Evolutionary conservation across 2,329 filamentous ascomycete species (phyloP), one percentile per base, ranked within the genome.

Genomic region (Clathrospora elynae): DNA sequence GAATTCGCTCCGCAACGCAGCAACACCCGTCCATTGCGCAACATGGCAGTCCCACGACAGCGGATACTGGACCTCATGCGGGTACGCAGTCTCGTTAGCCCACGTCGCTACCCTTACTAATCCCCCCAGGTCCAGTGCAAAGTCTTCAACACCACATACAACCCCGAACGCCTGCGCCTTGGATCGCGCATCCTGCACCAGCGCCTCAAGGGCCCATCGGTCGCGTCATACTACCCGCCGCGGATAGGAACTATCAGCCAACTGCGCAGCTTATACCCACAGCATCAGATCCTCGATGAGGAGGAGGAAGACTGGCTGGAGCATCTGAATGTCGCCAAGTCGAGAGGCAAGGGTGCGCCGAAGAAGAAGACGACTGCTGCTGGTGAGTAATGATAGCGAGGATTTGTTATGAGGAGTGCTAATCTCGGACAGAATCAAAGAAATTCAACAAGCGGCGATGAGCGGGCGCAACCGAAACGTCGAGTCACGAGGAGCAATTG

Each of bases 151-250:
- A 88, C 87, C 35, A 91, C 86, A 38, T 97, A 85, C 78, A 99
- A 99, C 73, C 93, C 93, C 17, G 80, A 89, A 41, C 78, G 84
- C 57, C 71, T 87, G 49, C 88, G 93, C 50, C 83, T 89, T 58
- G 93, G 93, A 64, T 96, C 93, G 76, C 95, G 93, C 73, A 79
- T 99, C 68, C 79, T 99, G 47, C 88, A 91, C 64, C 88, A 96
- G 71, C 84, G 91, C 64, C 78, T 97, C 51, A 84, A 82, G 64
- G 93, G 93, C n/a, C 88, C 90, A 19, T 75, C 87, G 0, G 74
- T 96, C 53, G 87, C 85, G 25, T 80, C 88, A 44, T 99, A 96
- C 78, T 99, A 99, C 69, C 93, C 93, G 2, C 83, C 85, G 54
- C 86, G 79, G 49, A 76, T 86, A 11, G 83, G 82, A 16, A 85